Base-by-base conservation (phyloP, 164 flowering plant genomes). In the Brasenia schreberi region DNA sequence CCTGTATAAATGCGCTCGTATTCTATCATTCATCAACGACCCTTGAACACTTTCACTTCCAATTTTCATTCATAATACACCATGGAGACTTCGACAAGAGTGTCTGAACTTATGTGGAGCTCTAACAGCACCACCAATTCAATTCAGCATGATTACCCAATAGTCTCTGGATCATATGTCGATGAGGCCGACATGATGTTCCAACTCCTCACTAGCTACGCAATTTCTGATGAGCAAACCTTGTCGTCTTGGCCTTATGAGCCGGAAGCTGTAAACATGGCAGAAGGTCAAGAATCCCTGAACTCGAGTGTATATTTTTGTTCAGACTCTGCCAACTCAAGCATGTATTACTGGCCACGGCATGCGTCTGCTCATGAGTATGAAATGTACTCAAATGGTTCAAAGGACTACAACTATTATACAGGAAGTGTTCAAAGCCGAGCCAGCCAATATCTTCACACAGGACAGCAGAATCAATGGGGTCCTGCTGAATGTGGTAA, bases 131-230 rank as follows among this genome's bases (percentile, higher is more conserved):
- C 77, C 71, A 79, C 71, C 42, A 75, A 78, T 65, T 73, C 72
- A 44, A 78, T 77, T 53, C 77, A 73, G 43, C 87, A 83, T 66
- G 83, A 83, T 81, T 81, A 77, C 5, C 74, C 76, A 7, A 65
- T n/a, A n/a, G n/a, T 78, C 61, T 65, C 73, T 69, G 87, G 77
- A 59, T 67, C 78, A 68, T 77, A 79, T 19, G 64, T 66, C 18
- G 87, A 85, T 52, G 92, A 87, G 73, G 81, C 84, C 23, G 85
- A 85, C 62, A 84, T 87, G 80, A 81, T 89, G 90, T 80, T 87
- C 9, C 85, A 83, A 67, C 77, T 84, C 72, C 84, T 84, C 52
- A 70, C 73, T 18, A 76, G 65, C 66, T 75, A 62, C 66, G 69
- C 80, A 0, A 7, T 74, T 33, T 59, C 71, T 3, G 65, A 42